Conservation (phyloP, 2,329 filamentous ascomycete genomes). For the Macrophomina tecta region DNA sequence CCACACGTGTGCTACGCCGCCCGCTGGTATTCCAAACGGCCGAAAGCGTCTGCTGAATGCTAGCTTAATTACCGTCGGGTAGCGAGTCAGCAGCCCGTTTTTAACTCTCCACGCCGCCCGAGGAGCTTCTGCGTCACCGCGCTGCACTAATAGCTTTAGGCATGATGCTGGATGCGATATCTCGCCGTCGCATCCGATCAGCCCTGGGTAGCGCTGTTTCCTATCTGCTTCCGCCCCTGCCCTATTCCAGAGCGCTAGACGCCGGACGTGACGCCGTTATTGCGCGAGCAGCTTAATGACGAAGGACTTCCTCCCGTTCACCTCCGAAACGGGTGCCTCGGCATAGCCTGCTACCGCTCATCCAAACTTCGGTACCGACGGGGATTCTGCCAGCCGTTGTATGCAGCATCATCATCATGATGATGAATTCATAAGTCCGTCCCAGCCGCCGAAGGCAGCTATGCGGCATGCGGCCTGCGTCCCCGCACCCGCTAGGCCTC, state of each 20-base stretch:
- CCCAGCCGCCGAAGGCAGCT: too few relatives aligned
- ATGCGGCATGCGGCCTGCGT: too few relatives aligned
- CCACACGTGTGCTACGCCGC: constrained; percentile 23
- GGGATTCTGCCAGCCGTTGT: constrained; percentile 14
- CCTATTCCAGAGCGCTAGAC: constrained; percentile 26
- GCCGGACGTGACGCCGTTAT: constrained; percentile 25
- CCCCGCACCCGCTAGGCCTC: too few relatives aligned
- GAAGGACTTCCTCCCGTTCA: background rate
- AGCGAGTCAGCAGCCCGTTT: background rate
- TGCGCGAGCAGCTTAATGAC: constrained; percentile 17
- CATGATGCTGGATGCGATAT: constrained; percentile 8
- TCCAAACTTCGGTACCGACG: constrained; percentile 14
- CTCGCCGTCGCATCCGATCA: constrained; percentile 6
- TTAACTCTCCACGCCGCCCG: too few relatives aligned
- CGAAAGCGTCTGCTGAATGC: constrained; percentile 9
- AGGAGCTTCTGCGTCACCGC: too few relatives aligned
- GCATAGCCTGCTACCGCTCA: constrained; percentile 4
- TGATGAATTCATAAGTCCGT: too few relatives aligned
- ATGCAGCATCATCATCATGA: too few relatives aligned
- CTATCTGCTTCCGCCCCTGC: constrained; percentile 20
- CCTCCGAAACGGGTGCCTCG: constrained; percentile 2
- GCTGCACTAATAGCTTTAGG: constrained; percentile 5
- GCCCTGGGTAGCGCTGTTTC: background rate
- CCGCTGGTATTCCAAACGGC: constrained; percentile 25
- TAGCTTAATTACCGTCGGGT: background rate